These are phyloP conservation scores for Berberis thunbergii DNA, from an alignment of 164 flowering plant genomes.

Conservation along the genomic window DNA sequence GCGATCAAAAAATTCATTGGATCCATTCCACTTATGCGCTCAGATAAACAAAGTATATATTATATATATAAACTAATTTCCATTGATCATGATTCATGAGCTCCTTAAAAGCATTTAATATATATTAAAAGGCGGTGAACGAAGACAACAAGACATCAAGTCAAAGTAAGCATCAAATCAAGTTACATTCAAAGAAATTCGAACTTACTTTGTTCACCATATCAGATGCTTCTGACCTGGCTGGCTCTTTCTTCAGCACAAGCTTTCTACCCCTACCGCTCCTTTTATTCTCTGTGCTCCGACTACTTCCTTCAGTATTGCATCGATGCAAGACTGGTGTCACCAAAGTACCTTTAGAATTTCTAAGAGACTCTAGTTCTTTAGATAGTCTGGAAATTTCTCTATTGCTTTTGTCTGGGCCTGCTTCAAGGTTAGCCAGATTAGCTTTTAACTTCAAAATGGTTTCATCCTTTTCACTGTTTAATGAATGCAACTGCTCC, in stretches of 20 bases:
- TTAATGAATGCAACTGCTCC: slow-evolving; percentile 47
- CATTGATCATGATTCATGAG: no score
- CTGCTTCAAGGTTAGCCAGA: slow-evolving; percentile 40
- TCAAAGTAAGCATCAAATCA: neutral
- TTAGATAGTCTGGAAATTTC: slow-evolving; percentile 39
- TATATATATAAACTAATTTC: no score
- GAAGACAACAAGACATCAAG: neutral
- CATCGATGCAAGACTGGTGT: slow-evolving; percentile 39
- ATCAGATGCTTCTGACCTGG: slow-evolving; percentile 15
- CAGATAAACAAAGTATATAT: no score
- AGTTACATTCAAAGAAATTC: slow-evolving; percentile 7
- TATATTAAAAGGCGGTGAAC: neutral
- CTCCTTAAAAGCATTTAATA: no score
- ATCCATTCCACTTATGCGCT: no score
- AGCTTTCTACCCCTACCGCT: slow-evolving; percentile 2
- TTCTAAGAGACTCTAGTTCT: slow-evolving; percentile 41
- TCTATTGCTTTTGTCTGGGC: slow-evolving; percentile 19
- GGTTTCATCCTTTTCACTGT: slow-evolving; percentile 43
- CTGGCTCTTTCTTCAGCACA: slow-evolving; percentile 27
- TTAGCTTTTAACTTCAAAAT: slow-evolving; percentile 31
- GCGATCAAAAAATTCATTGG: no score
- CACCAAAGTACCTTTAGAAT: slow-evolving; percentile 17
- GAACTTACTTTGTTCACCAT: neutral
- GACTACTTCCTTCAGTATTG: slow-evolving; percentile 12
- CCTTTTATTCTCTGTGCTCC: slow-evolving; percentile 11